Base-by-base conservation (phyloP, 352 stramenopile species). In the Nothophytophthora sp. region DNA sequence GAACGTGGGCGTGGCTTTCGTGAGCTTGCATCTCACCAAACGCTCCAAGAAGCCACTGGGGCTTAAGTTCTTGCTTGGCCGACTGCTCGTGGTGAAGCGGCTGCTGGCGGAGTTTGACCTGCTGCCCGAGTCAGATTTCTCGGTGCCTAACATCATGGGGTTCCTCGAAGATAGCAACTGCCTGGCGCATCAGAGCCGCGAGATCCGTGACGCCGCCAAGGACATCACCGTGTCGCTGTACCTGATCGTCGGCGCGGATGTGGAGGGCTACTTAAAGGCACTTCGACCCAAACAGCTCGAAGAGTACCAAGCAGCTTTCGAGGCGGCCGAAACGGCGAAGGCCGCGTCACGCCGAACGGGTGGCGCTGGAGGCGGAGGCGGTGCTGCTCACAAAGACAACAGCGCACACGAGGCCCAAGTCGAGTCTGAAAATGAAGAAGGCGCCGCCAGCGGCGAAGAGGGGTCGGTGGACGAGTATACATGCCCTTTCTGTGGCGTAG, bases 231-330 rank as follows among this genome's bases (percentile, higher is more conserved):
- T 97, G 5, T 53, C 72, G 6, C 44, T 97, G 4, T 93, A 89
- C 44, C 62, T 77, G 53, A 63, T 88, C 23, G 60, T 76, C 9
- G 67, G 67, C 16, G 22, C 55, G 1, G 81, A 93, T 6, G 72
- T 96, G 2, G 77, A 96, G 55, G 65, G 62, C 1, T 92, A 79
- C 49, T 61, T 98, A 13, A 92, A 88, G 56, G 73, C 70, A 4
- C 60, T 96, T 5, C 76, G 90, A 6, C 83, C 86, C 6, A 98
- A 97, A 61, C 90, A 97, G 54, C 49, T 95, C 18, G 89, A 97
- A 41, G 90, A 97, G 52, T 97, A 97, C 42, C 80, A 95, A 49
- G 63, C 75, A 23, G 88, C 88, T 9, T 98, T 98, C 39, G 81
- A 92, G 45, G 72, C 68, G 8, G 70, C 68, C 15, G 63, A 83